Evolutionary conservation across 2,329 filamentous ascomycete species (phyloP), one percentile per base, ranked within the genome.

Genomic region (Dothideomycetidae sp.): DNA sequence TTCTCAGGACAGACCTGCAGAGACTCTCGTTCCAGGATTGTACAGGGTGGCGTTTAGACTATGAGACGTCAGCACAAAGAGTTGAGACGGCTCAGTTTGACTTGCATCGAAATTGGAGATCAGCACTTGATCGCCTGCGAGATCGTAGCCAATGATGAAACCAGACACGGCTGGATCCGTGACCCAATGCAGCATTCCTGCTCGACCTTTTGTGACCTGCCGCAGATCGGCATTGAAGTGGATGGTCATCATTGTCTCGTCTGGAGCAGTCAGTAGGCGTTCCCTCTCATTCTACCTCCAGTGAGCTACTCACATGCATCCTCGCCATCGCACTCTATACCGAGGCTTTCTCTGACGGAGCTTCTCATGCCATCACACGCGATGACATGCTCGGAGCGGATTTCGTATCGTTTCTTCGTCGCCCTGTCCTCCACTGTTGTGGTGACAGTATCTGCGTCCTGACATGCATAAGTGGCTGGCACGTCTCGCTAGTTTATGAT

Each of bases 221-320:
- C 57, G 51, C 2, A 64, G 48, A 31, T 65, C 50, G 0, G 60
- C 58, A 29, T 61, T 61, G 43, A 64, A 57, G 29, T 64, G 60
- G 10, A 64, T 63, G 0, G 61, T 64, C 61, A 64, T 63, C 61
- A 63, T 63, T 0, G 59, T 62, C 38, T 62, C 59, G 21, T 26
- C 21, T 26, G n/a, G 7, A 26, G 21, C 7, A n/a, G 21, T 26
- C 21, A 26, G 21, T 26, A n/a, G n/a, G n/a, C 7, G 21, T 26
- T 7, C 7, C n/a, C 21, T 7, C 21, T 26, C 21, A 26, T 26
- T n/a, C n/a, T n/a, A n/a, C n/a, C n/a, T n/a, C n/a, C 21, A 26
- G 21, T 7, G 21, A 26, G 7, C n/a, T 26, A 26, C 21, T 7
- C n/a, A 58, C 60, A 61, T 17, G 58, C 55, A 33, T 61, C 58